These are phyloP conservation scores for Xylaria longipes DNA, from an alignment of 495 filamentous ascomycete species.

Conservation along the genomic window DNA sequence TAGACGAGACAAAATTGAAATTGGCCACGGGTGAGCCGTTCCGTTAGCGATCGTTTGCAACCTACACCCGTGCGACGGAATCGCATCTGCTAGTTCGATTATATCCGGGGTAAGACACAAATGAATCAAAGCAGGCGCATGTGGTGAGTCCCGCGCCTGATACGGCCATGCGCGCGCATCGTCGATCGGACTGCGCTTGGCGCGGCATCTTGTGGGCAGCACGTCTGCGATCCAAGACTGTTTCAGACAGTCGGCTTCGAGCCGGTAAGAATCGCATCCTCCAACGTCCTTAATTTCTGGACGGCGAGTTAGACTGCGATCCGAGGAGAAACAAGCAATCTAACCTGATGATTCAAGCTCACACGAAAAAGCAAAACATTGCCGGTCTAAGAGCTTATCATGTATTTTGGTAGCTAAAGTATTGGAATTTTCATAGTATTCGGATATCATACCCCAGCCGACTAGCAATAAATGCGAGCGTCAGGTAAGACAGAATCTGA, in stretches of 20 bases:
- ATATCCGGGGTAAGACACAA: conserved; percentile 5
- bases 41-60: neutral
- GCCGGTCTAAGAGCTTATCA: neutral
- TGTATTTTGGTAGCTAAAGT: conserved; percentile 21
- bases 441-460: neutral
- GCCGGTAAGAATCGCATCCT: neutral
- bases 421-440: conserved; percentile 18
- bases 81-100: neutral
- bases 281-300: conserved; percentile 1
- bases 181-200: neutral
- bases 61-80: neutral
- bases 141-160: neutral
- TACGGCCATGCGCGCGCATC: conserved; percentile 6
- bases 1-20: neutral
- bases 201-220: neutral
- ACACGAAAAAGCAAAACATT: neutral
- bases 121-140: neutral
- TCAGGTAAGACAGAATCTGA: neutral
- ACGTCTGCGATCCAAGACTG: conserved; percentile 3
- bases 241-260: neutral
- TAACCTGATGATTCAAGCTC: neutral
- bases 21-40: no score
- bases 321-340: neutral
- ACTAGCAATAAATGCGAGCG: neutral
- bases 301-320: neutral